A percentile compares a stretch with the other conserved stretches of the same genome.
These are phyloP conservation scores for Oleoguttula mirabilis DNA, from an alignment of 495 filamentous ascomycete species.

Conservation along the genomic window DNA sequence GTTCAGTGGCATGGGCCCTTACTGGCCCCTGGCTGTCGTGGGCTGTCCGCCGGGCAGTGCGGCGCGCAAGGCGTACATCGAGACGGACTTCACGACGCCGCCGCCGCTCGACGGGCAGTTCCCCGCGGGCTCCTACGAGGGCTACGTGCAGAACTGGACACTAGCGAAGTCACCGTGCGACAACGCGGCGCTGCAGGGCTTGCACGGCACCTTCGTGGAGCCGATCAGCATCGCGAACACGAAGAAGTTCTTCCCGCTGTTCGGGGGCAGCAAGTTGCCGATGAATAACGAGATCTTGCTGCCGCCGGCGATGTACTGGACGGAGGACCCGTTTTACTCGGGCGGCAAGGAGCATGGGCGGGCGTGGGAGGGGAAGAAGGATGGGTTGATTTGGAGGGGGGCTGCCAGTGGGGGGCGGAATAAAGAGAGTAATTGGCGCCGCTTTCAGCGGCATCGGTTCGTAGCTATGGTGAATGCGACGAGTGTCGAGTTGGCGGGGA, in stretches of 20 bases:
- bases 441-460: conserved; percentile 64
- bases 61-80: conserved; percentile 20
- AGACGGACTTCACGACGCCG: conserved; percentile 21
- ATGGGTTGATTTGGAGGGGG: conserved; percentile 55
- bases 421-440: conserved; percentile 48
- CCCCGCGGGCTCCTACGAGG: conserved; percentile 21
- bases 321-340: conserved; percentile 56
- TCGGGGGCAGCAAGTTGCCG: conserved; percentile 63
- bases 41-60: conserved; percentile 26
- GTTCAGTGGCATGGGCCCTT: conserved; percentile 21
- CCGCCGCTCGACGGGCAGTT: conserved; percentile 14
- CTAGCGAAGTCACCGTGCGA: conserved; percentile 23
- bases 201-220: conserved; percentile 62
- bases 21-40: conserved; percentile 24
- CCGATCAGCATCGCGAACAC: conserved; percentile 47
- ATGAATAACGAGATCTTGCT: conserved; percentile 75
- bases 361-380: conserved; percentile 44
- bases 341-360: conserved; percentile 39
- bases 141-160: conserved; percentile 32
- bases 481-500: conserved; percentile 34
- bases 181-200: conserved; percentile 29
- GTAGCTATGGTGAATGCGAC: conserved; percentile 58
- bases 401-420: conserved; percentile 59
- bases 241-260: conserved; percentile 52
- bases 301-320: conserved; percentile 65